Base-by-base conservation (phyloP, 345 rosid species). In the Rhizophora mangle region DNA sequence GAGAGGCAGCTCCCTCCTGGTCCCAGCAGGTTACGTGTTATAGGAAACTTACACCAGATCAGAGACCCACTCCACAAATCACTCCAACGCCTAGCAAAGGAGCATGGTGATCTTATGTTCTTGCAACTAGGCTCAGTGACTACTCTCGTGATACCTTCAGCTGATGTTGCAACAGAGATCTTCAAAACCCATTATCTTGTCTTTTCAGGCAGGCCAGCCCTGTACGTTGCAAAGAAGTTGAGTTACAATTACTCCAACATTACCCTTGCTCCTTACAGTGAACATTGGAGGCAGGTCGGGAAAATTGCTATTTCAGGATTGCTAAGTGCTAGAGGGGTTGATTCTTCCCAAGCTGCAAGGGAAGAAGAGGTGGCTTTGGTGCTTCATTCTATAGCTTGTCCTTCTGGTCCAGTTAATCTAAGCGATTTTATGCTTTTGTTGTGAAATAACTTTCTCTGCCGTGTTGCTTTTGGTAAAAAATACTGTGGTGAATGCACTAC, bases 41-140 rank as follows among this genome's bases (percentile, higher is more conserved):
- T 85, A 21, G 87, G 76, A 20, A 80, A 83, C 79, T 64, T 77
- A 9, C 81, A 81, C 71, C 84, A 76, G 62, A 82, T 80, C 20
- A 31, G 54, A 1, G 58, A 64, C 6, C 64, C 68, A 60, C 32
- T 53, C 13, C 84, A 83, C 30, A 60, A 60, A 21, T 80, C 80
- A 4, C 70, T 85, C 10, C 73, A 59, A 10, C 54, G 24, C 36
- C 83, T 82, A 2, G 75, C 86, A 4, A 52, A 63, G 2, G n/a
- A 76, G 24, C 65, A 82, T 56, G 87, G 89, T 2, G 67, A 79
- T 2, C 55, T 83, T 68, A 81, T 82, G 84, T 78, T 73, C 78
- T 65, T 85, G 68, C 83, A 75, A 52, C 75, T 85, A 4, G 82
- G 89, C 8, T 78, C 79, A 0, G 22, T 82, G 2, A 85, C 80